Evolutionary conservation across 345 rosid species (phyloP).

Genomic region (Bruguiera gymnorhiza): DNA sequence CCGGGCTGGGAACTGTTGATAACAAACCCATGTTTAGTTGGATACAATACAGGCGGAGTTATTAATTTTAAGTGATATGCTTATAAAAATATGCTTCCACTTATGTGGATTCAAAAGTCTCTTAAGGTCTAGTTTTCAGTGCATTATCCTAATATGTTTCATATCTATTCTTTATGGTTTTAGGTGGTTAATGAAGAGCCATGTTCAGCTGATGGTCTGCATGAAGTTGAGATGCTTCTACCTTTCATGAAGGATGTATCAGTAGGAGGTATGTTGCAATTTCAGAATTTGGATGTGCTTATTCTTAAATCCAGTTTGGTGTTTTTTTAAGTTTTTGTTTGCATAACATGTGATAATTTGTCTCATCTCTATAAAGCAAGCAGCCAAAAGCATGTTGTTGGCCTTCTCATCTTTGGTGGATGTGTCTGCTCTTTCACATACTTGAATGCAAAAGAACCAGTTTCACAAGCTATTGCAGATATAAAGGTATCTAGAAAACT

Average conservation of each 20-base stretch:
- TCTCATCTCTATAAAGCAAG: constrained; percentile 47
- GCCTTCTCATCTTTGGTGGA: constrained; percentile 59
- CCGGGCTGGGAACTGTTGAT: too few species aligned
- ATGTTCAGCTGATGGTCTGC: constrained; percentile 49
- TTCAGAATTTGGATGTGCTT: constrained; percentile 8
- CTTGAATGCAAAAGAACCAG: constrained; percentile 65
- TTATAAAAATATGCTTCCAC: background rate
- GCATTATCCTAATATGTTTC: background rate
- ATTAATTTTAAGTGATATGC: too few species aligned
- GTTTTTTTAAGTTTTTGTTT: constrained; percentile 12
- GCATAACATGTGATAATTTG: constrained; percentile 18
- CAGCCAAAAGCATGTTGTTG: constrained; percentile 55
- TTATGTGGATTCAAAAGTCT: background rate
- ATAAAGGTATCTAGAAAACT: constrained; percentile 51
- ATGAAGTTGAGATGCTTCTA: constrained; percentile 70
- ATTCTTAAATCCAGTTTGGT: constrained; percentile 5
- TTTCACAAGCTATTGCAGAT: constrained; percentile 76
- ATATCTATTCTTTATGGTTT: constrained; percentile 10
- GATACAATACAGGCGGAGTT: too few species aligned
- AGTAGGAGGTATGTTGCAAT: constrained; percentile 45
- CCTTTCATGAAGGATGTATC: constrained; percentile 64
- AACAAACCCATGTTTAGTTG: too few species aligned
- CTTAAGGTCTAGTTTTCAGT: background rate
- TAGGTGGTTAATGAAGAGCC: constrained; percentile 64
- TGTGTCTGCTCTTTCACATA: constrained; percentile 67